These are phyloP conservation scores for Xylaria arbuscula DNA, from an alignment of 2,329 filamentous ascomycete genomes.

Conservation along the genomic window DNA sequence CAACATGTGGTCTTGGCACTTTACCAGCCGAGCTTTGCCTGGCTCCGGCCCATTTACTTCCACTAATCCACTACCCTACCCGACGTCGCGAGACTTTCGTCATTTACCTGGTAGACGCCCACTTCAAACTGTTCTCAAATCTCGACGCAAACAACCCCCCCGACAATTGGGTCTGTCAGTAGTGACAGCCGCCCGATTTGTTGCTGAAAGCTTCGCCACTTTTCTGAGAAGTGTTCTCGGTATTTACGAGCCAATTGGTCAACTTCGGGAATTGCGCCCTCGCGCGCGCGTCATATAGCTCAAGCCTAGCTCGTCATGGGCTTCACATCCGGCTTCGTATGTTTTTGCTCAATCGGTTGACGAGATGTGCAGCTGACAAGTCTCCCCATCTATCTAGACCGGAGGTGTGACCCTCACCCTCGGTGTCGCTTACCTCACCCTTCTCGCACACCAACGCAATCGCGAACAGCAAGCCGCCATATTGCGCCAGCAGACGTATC, in stretches of 20 bases:
- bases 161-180: conserved; percentile 21
- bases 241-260: conserved; percentile 42
- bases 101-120: conserved; percentile 28
- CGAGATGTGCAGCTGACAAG: conserved; percentile 9
- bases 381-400: conserved; percentile 61
- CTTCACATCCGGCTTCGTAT: conserved; percentile 79
- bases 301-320: conserved; percentile 65
- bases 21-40: conserved; percentile 25
- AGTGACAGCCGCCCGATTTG: neutral
- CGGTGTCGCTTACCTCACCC: conserved; percentile 76
- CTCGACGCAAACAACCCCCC: conserved; percentile 6
- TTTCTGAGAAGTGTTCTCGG: neutral
- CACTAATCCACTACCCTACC: neutral
- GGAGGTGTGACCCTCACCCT: conserved; percentile 81
- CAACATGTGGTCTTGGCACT: neutral
- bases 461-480: conserved; percentile 68
- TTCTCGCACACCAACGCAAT: conserved; percentile 76
- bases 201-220: neutral
- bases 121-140: neutral
- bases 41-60: conserved; percentile 3
- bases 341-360: conserved; percentile 48
- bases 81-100: conserved; percentile 42
- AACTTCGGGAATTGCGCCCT: conserved; percentile 40
- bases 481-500: conserved; percentile 67
- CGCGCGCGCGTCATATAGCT: conserved; percentile 41